Conservation (phyloP, 306 rosid genomes). For the Vicia faba region DNA sequence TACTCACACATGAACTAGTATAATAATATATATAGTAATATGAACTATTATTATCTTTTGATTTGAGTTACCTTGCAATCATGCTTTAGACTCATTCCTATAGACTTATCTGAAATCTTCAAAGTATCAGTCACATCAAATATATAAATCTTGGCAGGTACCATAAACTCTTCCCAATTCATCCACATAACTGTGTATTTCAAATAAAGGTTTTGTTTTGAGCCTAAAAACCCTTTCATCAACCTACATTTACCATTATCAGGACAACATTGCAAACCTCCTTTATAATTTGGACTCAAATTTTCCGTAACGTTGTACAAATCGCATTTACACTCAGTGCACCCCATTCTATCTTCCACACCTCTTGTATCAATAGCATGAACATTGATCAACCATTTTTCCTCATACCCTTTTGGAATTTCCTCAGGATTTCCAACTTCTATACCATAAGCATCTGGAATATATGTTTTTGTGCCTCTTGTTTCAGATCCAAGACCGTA, state of each 20-base stretch:
- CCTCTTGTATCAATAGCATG: conserved; percentile 87
- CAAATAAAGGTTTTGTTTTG: conserved; percentile 51
- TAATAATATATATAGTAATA: too few relatives aligned
- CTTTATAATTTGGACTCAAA: conserved; percentile 51
- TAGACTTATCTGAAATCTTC: conserved; percentile 31
- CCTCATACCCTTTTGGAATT: conserved; percentile 60
- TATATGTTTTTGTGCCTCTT: conserved; percentile 48
- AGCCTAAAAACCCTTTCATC: conserved; percentile 49
- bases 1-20: conserved; percentile 5
- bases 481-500: conserved; percentile 80
- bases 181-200: conserved; percentile 70
- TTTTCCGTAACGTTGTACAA: conserved; percentile 60
- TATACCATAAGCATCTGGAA: conserved; percentile 72
- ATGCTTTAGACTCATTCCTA: conserved; percentile 37
- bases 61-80: conserved; percentile 54
- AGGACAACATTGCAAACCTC: conserved; percentile 72
- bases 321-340: conserved; percentile 68
- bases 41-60: background rate
- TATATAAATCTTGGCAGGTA: conserved; percentile 64
- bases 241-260: conserved; percentile 56
- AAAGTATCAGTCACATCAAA: conserved; percentile 66
- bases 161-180: conserved; percentile 55
- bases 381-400: conserved; percentile 65
- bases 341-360: conserved; percentile 55
- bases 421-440: conserved; percentile 62